phyloP scores from a whole-genome alignment of 1,284 basidiomycete genomes.

The Anthracocystis setariae region DNA sequence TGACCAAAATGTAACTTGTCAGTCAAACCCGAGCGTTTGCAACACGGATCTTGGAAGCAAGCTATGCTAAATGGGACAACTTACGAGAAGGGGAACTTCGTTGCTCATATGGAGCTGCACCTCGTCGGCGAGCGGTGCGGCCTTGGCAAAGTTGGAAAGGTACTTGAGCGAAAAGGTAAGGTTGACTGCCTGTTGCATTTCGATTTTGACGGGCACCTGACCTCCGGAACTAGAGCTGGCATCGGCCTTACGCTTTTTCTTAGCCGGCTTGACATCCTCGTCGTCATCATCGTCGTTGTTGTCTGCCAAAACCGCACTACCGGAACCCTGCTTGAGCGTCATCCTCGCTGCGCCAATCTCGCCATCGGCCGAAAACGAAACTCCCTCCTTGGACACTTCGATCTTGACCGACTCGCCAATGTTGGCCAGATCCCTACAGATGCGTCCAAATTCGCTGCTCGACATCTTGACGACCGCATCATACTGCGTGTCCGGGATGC shows the following conservation, averaged over 20 bases:
- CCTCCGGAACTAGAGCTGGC: conserved; percentile 9
- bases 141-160: conserved; percentile 96
- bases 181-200: conserved; percentile 77
- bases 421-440: conserved; percentile 90
- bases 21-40: too few species aligned
- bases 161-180: conserved; percentile 98
- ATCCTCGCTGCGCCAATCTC: conserved; percentile 93
- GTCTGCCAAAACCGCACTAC: conserved; percentile 63
- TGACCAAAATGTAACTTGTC: too few species aligned
- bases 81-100: conserved; percentile 54
- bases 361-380: conserved; percentile 91
- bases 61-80: too few species aligned
- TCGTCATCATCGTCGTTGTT: conserved; percentile 65
- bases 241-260: conserved; percentile 58
- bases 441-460: conserved; percentile 86
- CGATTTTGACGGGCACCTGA: conserved; percentile 68
- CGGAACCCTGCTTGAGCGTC: conserved; percentile 78
- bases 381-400: conserved; percentile 94
- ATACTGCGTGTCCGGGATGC: conserved; percentile 98
- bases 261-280: conserved; percentile 60
- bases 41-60: too few species aligned
- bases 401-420: conserved; percentile 95
- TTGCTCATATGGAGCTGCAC: conserved; percentile 71
- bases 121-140: conserved; percentile 77
- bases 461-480: conserved; percentile 92